Conservation (phyloP, 345 rosid species). For the Turnera subulata region DNA sequence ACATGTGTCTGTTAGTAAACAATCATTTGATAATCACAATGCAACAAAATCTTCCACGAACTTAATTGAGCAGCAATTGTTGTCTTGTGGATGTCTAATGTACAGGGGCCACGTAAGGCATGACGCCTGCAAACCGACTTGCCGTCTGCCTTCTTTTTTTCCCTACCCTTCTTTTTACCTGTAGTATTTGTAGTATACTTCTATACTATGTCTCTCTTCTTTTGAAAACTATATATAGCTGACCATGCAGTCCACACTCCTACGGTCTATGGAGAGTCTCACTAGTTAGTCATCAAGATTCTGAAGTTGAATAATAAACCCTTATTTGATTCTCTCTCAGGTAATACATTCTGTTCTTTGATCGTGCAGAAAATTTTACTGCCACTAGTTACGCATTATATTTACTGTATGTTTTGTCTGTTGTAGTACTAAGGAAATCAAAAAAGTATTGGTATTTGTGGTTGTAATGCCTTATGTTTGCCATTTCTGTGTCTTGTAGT, state of each 20-base stretch:
- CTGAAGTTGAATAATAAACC: neutral
- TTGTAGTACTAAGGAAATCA: neutral
- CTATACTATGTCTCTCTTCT: neutral
- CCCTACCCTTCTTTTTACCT: neutral
- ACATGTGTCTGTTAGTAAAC: too few relatives aligned
- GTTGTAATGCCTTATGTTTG: neutral
- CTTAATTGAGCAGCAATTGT: too few relatives aligned
- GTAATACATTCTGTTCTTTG: neutral
- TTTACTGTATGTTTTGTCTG: neutral
- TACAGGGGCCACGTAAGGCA: neutral
- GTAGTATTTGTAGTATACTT: too few relatives aligned
- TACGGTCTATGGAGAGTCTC: too few relatives aligned
- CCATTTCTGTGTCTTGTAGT: neutral
- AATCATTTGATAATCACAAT: too few relatives aligned
- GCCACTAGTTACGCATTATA: neutral
- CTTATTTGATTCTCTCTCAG: conserved; percentile 1
- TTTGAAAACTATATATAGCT: neutral
- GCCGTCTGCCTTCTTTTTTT: too few relatives aligned
- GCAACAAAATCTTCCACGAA: too few relatives aligned
- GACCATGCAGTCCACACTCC: conserved; percentile 6
- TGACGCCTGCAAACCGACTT: neutral
- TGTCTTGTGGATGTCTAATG: neutral
- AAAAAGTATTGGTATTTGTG: neutral
- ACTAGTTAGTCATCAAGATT: neutral
- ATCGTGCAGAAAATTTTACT: neutral